These are phyloP conservation scores for Penicillium hesseltinei DNA, from an alignment of 2,329 filamentous ascomycete species.

Conservation along the genomic window DNA sequence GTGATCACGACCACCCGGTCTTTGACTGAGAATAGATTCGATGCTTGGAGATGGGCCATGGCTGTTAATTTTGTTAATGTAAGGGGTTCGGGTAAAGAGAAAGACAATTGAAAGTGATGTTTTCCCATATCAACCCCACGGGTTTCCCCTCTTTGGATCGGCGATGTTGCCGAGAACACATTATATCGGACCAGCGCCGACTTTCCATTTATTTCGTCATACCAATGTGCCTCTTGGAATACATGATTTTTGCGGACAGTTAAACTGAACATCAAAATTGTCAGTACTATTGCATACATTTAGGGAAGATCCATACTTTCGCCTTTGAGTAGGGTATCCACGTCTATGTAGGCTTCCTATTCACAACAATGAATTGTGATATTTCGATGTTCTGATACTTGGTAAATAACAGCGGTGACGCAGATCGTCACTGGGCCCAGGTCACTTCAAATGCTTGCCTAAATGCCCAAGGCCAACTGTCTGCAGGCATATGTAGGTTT, in stretches of 20 bases:
- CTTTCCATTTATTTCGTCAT: background rate
- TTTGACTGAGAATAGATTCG: slow-evolving; percentile 51
- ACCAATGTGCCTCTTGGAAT: background rate
- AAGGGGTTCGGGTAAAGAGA: background rate
- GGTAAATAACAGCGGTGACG: background rate
- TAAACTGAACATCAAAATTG: background rate
- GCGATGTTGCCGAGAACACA: background rate
- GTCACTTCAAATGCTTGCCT: background rate
- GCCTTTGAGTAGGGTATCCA: background rate
- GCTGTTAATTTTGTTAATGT: background rate
- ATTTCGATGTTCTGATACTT: background rate
- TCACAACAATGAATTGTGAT: background rate
- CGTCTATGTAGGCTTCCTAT: background rate
- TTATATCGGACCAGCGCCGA: background rate
- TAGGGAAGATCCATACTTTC: background rate
- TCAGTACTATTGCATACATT: background rate
- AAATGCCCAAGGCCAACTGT: background rate
- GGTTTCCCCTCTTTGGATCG: background rate
- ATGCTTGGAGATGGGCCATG: slow-evolving; percentile 35
- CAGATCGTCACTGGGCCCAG: background rate
- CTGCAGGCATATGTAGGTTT: background rate
- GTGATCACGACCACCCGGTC: slow-evolving; percentile 55
- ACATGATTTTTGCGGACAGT: background rate
- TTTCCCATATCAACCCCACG: background rate
- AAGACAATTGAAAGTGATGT: background rate